These are phyloP conservation scores for Tylopilus orsonianus DNA, from an alignment of 1,284 basidiomycete species.

Conservation along the genomic window DNA sequence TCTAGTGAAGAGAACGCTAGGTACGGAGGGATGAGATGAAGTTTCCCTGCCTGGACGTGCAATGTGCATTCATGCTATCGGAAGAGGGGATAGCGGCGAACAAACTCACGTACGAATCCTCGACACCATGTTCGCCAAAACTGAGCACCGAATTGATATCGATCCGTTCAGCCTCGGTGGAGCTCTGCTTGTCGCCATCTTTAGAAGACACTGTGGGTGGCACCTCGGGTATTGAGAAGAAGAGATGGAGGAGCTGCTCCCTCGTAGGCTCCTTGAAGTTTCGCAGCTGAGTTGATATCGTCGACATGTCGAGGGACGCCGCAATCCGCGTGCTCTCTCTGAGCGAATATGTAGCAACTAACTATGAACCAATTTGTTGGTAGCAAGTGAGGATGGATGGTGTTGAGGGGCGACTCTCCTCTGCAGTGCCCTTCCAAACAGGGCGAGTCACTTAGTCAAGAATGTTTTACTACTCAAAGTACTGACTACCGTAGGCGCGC, in stretches of 20 bases:
- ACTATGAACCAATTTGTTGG: too few species aligned
- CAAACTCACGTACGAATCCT: constrained; percentile 88
- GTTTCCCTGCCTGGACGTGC: constrained; percentile 75
- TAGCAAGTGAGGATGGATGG: too few species aligned
- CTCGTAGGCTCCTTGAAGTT: constrained; percentile 89
- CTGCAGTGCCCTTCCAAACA: constrained; percentile 22
- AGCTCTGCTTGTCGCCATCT: constrained; percentile 26
- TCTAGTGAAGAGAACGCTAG: constrained; percentile 91
- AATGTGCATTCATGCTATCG: background rate
- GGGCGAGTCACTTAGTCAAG: background rate
- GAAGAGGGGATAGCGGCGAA: background rate
- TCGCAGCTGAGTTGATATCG: constrained; percentile 81
- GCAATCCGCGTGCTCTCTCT: background rate
- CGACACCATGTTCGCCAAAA: constrained; percentile 73
- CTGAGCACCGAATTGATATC: constrained; percentile 91
- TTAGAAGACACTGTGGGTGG: constrained; percentile 7
- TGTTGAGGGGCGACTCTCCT: constrained; percentile 14
- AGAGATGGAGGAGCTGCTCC: constrained; percentile 78
- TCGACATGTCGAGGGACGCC: constrained; percentile 72
- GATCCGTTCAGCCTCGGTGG: constrained; percentile 63
- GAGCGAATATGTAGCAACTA: background rate
- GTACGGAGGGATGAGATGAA: constrained; percentile 89
- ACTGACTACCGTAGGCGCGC: too few species aligned
- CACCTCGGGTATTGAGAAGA: constrained; percentile 75
- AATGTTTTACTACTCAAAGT: too few species aligned